Conservation (phyloP, 2,329 filamentous ascomycete species). For the Lasiodiplodia sp. region DNA sequence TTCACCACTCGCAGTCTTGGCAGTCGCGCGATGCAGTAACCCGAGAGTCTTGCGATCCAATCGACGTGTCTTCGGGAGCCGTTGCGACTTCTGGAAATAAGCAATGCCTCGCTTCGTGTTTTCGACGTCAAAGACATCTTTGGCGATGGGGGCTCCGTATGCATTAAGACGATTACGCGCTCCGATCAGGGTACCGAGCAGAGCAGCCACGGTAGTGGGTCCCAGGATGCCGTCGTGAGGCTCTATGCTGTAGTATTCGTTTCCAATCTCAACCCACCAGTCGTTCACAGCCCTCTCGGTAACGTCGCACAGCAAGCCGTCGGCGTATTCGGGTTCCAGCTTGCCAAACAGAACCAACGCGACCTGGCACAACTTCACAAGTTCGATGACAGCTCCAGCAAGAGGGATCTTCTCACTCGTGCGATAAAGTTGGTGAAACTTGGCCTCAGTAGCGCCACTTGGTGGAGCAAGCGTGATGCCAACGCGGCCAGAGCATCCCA, state of each 20-base stretch:
- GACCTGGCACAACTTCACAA: conserved; percentile 90
- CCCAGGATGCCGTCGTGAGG: conserved; percentile 92
- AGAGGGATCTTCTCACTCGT: conserved; percentile 84
- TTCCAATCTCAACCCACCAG: conserved; percentile 96
- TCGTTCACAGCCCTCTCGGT: conserved; percentile 89
- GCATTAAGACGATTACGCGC: conserved; percentile 89
- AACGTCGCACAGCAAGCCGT: conserved; percentile 90
- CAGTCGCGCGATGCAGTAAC: conserved; percentile 80
- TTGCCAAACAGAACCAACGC: conserved; percentile 88
- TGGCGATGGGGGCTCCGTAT: conserved; percentile 81
- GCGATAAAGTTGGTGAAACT: conserved; percentile 90
- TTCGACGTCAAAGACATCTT: conserved; percentile 89
- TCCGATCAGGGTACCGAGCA: conserved; percentile 88
- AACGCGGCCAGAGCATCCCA: conserved; percentile 90
- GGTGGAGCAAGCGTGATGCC: conserved; percentile 83
- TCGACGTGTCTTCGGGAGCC: conserved; percentile 77
- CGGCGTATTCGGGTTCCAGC: conserved; percentile 85
- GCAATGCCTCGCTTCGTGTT: conserved; percentile 83
- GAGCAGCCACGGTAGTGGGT: conserved; percentile 85
- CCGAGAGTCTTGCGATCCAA: conserved; percentile 85
- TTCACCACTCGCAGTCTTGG: conserved; percentile 87
- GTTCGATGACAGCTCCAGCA: conserved; percentile 79
- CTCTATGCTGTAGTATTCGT: conserved; percentile 90
- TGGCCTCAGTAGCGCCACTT: conserved; percentile 81
- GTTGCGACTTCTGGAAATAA: conserved; percentile 89